Base-by-base conservation (phyloP, 257 asterid genomes). In the Solanum neorickii region DNA sequence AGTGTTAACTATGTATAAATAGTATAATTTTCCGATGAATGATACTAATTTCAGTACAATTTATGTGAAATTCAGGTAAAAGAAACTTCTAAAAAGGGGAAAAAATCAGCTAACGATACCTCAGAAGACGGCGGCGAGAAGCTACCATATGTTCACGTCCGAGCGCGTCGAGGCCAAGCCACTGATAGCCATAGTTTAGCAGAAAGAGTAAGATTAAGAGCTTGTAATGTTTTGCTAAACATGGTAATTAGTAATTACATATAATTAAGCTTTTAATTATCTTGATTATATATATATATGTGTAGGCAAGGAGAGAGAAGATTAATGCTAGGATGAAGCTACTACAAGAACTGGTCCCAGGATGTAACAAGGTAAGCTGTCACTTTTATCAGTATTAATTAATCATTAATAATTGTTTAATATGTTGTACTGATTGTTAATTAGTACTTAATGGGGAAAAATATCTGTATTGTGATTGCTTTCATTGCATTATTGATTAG, bases 91-190 rank as follows among this genome's bases (percentile, higher is more conserved):
- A 95, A 92, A 83, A 97, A 92, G 94, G 92, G 94, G 89, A 94
- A 95, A 91, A 94, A 91, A 82, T 90, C 86, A 62, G 91, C 90
- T 7, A 91, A 90, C 27, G 95, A 93, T 84, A 89, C 90, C 87
- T 87, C 91, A 13, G 92, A 87, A 35, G 94, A 88, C 42, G 92
- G 91, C 70, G 95, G 92, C 31, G 96, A 95, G 90, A 92, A 93
- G 92, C 93, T 96, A 65, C 99, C 98, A 2, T 95, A 94, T 44
- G 95, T 95, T 86, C 98, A 97, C 11, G 98, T 97, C 68, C 92
- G 99, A 89, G 98, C 98, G 83, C 98, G 98, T 87, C 97, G 98
- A 7, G 99, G 99, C 86, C 97, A 97, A 93, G 99, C 99, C 75
- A 97, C 99, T 14, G 97, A 94, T 91, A 95, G 98, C 93, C 99